Evolutionary conservation across 805 yeast genomes (phyloP).

Genomic region (Vanderwaltozyma verrucispora): DNA sequence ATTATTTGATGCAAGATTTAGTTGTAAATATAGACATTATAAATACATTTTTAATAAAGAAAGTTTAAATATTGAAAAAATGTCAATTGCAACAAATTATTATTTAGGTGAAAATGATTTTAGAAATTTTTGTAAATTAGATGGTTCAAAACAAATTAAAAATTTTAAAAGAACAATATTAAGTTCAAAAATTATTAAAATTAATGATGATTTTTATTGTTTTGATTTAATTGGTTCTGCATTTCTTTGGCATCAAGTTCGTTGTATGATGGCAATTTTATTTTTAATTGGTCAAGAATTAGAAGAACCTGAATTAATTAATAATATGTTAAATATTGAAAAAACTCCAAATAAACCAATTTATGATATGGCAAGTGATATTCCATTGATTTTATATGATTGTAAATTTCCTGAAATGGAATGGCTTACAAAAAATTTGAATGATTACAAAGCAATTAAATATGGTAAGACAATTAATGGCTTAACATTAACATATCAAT

Average conservation of each 20-base stretch:
- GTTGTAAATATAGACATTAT: constrained; percentile 77
- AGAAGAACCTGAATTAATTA: constrained; percentile 51
- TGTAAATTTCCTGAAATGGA: constrained; percentile 65
- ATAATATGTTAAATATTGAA: constrained; percentile 47
- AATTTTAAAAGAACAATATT: constrained; percentile 61
- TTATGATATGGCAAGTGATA: constrained; percentile 83
- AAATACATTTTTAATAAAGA: constrained; percentile 58
- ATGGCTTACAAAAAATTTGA: constrained; percentile 37
- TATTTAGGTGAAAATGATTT: constrained; percentile 76
- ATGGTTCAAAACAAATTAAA: constrained; percentile 85
- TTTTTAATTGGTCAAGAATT: constrained; percentile 70
- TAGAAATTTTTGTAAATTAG: constrained; percentile 88
- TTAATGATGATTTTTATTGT: constrained; percentile 41
- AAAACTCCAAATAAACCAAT: constrained; percentile 58
- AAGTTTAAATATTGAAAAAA: constrained; percentile 47
- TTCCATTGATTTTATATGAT: constrained; percentile 79
- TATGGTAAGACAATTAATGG: constrained; percentile 38
- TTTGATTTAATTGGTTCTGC: constrained; percentile 82
- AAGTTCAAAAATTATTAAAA: constrained; percentile 37
- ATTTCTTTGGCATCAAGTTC: constrained; percentile 94
- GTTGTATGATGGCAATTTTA: constrained; percentile 85
- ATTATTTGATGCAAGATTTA: constrained; percentile 84
- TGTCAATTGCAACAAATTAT: constrained; percentile 56
- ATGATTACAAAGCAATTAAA: constrained; percentile 32
- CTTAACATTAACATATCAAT: constrained; percentile 43